These are phyloP conservation scores for Tilletia setariae DNA, from an alignment of 1,284 basidiomycete species.

Conservation along the genomic window DNA sequence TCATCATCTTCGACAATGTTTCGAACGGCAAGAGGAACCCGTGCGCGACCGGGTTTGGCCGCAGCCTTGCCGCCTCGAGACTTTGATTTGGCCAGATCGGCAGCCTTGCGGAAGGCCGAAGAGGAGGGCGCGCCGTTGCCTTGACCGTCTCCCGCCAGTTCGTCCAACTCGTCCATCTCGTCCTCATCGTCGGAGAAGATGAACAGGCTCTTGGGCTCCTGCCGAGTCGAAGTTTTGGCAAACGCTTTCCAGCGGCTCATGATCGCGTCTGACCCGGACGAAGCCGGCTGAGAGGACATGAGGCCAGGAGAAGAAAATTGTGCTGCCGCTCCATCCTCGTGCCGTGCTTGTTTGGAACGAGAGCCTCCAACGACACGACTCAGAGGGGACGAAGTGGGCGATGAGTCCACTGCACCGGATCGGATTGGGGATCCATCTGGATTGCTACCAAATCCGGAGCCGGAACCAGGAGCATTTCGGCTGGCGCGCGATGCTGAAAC, in stretches of 20 bases:
- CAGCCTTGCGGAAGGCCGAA: constrained; percentile 1
- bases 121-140: background rate
- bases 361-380: background rate
- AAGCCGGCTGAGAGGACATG: background rate
- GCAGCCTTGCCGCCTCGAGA: background rate
- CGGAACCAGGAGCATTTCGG: too few relatives aligned
- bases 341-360: background rate
- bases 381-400: background rate
- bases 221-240: background rate
- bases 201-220: constrained; percentile 10
- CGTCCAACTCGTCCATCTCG: constrained; percentile 12
- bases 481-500: too few relatives aligned
- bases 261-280: constrained; percentile 9
- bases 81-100: background rate
- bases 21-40: background rate
- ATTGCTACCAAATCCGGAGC: too few relatives aligned
- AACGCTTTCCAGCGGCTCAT: constrained; percentile 11
- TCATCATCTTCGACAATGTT: background rate
- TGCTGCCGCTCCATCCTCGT: background rate
- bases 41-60: background rate
- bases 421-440: too few relatives aligned
- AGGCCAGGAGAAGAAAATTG: background rate
- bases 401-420: background rate
- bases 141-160: constrained; percentile 3
- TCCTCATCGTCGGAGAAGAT: constrained; percentile 15